Percentiles rank a stretch among this genome's conserved stretches.
phyloP scores from a whole-genome alignment of 768 basidiomycete genomes.

The Bullera alba region DNA sequence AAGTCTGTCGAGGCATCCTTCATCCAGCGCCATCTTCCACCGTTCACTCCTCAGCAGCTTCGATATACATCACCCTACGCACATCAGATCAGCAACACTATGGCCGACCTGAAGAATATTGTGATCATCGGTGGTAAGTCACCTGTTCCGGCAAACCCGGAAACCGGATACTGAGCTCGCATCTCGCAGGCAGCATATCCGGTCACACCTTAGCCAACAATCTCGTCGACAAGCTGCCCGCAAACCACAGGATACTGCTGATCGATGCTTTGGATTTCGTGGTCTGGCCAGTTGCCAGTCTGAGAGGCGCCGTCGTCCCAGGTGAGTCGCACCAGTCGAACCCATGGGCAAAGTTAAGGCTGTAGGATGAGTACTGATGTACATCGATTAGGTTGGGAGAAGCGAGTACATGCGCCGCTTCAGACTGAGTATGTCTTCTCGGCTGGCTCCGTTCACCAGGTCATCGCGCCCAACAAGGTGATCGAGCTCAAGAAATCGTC shows the following conservation, averaged over 20 bases:
- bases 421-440: conserved; percentile 30
- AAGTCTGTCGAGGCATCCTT: too few species aligned
- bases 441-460: conserved; percentile 20
- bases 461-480: conserved; percentile 39
- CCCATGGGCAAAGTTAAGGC: not conserved
- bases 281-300: conserved; percentile 31
- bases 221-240: conserved; percentile 22
- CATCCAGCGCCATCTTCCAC: too few species aligned
- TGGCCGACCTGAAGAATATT: conserved; percentile 30
- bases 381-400: conserved; percentile 33
- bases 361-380: not conserved
- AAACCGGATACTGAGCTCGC: not conserved
- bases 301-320: conserved; percentile 38
- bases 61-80: not conserved
- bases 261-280: conserved; percentile 31
- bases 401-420: conserved; percentile 25
- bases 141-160: not conserved
- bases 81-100: not conserved
- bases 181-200: conserved; percentile 20
- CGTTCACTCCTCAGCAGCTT: too few species aligned
- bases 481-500: conserved; percentile 24
- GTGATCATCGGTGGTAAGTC: conserved; percentile 41
- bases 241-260: conserved; percentile 34
- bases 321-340: conserved; percentile 7
- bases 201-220: conserved; percentile 28